Percentiles rank a stretch among this genome's conserved stretches.
Conservation (phyloP, 2,329 filamentous ascomycete genomes). For the Cryphonectria parasitica region DNA sequence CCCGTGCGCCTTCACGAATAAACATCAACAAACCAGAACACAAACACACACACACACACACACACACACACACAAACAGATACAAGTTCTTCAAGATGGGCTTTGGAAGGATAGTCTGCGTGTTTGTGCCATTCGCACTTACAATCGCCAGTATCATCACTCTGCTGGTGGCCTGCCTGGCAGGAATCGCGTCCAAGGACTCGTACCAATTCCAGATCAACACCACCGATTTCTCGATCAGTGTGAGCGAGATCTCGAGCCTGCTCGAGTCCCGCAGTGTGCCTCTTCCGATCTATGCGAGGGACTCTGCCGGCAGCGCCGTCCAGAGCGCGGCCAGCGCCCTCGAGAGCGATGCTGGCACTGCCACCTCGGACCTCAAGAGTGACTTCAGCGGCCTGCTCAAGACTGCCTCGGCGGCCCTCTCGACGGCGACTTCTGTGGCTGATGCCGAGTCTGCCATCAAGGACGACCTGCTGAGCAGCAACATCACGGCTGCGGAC, state of each 20-base stretch:
- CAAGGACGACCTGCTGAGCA: not conserved
- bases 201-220: constrained; percentile 66
- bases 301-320: constrained; percentile 33
- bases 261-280: constrained; percentile 33
- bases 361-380: constrained; percentile 16
- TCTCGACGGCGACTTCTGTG: constrained; percentile 13
- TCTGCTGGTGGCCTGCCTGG: constrained; percentile 60
- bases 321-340: constrained; percentile 31
- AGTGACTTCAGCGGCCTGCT: constrained; percentile 10
- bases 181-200: constrained; percentile 59
- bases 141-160: constrained; percentile 78
- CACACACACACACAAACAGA: not conserved
- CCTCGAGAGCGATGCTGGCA: constrained; percentile 5
- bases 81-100: constrained; percentile 46
- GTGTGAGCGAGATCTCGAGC: constrained; percentile 44
- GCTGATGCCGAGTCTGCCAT: constrained; percentile 13
- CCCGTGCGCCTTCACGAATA: not conserved
- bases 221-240: constrained; percentile 61
- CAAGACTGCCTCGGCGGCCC: constrained; percentile 18
- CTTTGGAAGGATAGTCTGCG: constrained; percentile 80
- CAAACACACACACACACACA: not conserved
- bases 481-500: constrained; percentile 60
- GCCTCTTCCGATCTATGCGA: constrained; percentile 24
- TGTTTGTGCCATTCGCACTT: constrained; percentile 82
- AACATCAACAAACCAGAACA: not conserved